phyloP scores from a whole-genome alignment of 139 green algal genomes.

The Desmodesmus armatus region DNA sequence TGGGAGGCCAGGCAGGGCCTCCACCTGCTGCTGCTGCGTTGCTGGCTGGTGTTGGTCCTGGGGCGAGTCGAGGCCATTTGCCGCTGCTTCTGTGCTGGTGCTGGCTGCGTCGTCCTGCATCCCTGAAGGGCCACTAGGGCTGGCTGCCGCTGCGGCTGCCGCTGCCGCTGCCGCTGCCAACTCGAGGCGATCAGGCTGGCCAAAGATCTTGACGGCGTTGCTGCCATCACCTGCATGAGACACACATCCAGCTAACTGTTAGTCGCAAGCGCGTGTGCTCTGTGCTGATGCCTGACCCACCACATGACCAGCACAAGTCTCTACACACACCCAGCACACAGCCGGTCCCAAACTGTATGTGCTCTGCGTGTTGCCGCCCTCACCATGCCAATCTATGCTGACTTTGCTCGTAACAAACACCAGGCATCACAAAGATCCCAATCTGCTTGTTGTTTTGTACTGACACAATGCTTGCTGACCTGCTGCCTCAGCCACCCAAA shows the following conservation, averaged over 20 bases:
- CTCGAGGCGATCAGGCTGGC: constrained; percentile 16
- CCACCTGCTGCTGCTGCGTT: neutral
- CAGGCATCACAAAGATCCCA: too few species aligned
- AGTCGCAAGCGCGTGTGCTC: neutral
- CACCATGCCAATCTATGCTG: too few species aligned
- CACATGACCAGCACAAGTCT: too few species aligned
- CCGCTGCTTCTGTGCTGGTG: neutral
- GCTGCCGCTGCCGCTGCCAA: neutral
- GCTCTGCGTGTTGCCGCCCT: too few species aligned
- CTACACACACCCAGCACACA: too few species aligned
- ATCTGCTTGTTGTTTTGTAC: too few species aligned
- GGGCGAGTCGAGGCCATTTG: too few species aligned
- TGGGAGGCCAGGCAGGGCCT: neutral
- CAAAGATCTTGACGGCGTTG: constrained; percentile 80
- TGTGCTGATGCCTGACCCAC: neutral
- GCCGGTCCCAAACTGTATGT: too few species aligned
- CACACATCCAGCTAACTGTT: neutral
- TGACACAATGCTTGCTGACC: too few species aligned
- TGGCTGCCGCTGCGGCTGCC: constrained; percentile 1
- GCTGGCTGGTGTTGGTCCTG: too few species aligned
- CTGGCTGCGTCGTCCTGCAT: constrained; percentile 14
- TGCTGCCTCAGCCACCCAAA: too few species aligned
- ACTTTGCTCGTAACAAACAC: too few species aligned
- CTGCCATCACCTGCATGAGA: constrained; percentile 68
- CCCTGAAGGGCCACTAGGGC: neutral